Conservation (phyloP, 805 yeast genomes). For the Nakazawaea populi region DNA sequence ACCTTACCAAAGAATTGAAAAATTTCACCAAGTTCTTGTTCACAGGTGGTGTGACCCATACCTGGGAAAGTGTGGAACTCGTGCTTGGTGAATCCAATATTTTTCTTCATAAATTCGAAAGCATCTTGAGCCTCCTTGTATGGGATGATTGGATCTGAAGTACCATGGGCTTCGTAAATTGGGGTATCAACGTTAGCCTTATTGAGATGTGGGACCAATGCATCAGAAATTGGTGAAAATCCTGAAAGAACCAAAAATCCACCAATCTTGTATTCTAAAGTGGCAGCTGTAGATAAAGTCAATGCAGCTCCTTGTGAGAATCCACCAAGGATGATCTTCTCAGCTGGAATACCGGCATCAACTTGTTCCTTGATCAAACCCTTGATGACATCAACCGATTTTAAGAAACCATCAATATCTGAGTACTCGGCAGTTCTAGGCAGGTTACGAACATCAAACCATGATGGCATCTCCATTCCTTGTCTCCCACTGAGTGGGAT, state of each 20-base stretch:
- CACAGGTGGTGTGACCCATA: conserved; percentile 61
- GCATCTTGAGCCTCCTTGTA: conserved; percentile 33
- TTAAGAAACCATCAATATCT: conserved; percentile 50
- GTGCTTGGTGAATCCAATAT: conserved; percentile 41
- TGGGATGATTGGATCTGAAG: conserved; percentile 60
- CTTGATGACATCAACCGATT: conserved; percentile 40
- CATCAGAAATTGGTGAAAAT: conserved; percentile 40
- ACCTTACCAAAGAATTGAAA: conserved; percentile 35
- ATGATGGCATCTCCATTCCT: conserved; percentile 67
- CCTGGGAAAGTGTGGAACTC: conserved; percentile 53
- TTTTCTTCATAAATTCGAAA: conserved; percentile 35
- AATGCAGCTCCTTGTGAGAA: conserved; percentile 93
- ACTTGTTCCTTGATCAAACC: conserved; percentile 46
- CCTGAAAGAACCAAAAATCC: conserved; percentile 80
- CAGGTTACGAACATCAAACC: conserved; percentile 75
- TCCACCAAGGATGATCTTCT: conserved; percentile 84
- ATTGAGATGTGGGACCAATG: conserved; percentile 18
- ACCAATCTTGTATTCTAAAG: conserved; percentile 58
- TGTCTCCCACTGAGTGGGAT: conserved; percentile 64
- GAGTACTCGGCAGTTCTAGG: conserved; percentile 29
- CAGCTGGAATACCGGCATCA: conserved; percentile 47
- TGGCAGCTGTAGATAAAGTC: conserved; percentile 54
- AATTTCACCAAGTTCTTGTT: conserved; percentile 59
- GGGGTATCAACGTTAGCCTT: conserved; percentile 61
- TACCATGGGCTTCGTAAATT: conserved; percentile 86